Evolutionary conservation across 768 basidiomycete genomes (phyloP).

Genomic region (Tephrocybe sp.): DNA sequence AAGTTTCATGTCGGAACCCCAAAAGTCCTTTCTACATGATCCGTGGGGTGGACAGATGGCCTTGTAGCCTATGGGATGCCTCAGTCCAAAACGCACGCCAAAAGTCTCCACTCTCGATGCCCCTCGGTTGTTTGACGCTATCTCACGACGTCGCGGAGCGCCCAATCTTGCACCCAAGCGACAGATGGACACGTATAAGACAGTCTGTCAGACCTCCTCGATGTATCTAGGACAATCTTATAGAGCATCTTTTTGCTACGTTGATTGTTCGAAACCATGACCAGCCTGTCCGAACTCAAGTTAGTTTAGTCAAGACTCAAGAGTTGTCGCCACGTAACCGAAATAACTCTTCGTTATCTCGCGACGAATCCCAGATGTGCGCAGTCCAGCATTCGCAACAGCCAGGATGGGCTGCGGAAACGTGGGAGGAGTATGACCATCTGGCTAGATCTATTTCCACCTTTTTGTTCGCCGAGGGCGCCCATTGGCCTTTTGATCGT

Average conservation of each 20-base stretch:
- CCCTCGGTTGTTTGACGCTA: background rate
- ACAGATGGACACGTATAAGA: background rate
- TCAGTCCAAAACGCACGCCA: too few relatives aligned
- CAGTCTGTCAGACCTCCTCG: background rate
- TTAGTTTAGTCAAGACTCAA: too few relatives aligned
- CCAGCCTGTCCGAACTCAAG: background rate
- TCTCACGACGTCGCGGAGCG: background rate
- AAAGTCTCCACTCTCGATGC: background rate
- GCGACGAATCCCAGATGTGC: too few relatives aligned
- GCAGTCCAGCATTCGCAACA: too few relatives aligned
- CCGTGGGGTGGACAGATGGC: background rate
- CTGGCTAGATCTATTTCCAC: background rate
- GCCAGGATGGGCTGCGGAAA: background rate
- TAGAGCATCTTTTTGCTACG: background rate
- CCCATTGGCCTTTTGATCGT: too few relatives aligned
- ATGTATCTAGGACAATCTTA: slow-evolving; percentile 4
- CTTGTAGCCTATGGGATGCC: background rate
- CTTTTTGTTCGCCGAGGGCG: too few relatives aligned
- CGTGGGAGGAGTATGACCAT: background rate
- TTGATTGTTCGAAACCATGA: background rate
- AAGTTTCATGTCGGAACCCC: background rate
- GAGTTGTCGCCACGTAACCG: too few relatives aligned
- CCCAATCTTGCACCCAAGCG: background rate
- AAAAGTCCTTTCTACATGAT: background rate
- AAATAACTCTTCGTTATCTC: too few relatives aligned